These are phyloP conservation scores for Ziziphus jujuba DNA, from an alignment of 306 rosid species.

Conservation along the genomic window DNA sequence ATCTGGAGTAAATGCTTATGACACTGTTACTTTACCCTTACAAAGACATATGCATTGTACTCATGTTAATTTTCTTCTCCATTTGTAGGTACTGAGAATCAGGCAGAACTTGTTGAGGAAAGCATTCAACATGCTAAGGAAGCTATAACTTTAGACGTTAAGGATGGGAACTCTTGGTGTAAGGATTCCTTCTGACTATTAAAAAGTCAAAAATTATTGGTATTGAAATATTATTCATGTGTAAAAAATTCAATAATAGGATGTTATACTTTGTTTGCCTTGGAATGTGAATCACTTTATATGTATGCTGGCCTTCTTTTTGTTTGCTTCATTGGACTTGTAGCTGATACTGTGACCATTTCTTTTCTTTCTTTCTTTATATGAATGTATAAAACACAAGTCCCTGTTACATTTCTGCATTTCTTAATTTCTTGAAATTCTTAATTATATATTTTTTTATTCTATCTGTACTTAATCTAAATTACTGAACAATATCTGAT, in stretches of 20 bases:
- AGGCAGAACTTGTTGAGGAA: slow-evolving; percentile 84
- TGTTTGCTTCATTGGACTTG: not conserved
- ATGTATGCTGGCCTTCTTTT: slow-evolving; percentile 8
- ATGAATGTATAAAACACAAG: not conserved
- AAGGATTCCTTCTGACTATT: slow-evolving; percentile 36
- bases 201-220: not conserved
- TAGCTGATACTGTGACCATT: slow-evolving; percentile 1
- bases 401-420: not conserved
- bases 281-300: not conserved
- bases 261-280: not conserved
- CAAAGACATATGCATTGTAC: slow-evolving; percentile 2
- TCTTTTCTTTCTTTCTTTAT: not conserved
- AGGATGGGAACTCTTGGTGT: slow-evolving; percentile 97
- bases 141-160: slow-evolving; percentile 89
- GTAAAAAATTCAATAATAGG: not conserved
- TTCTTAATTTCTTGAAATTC: not conserved
- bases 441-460: not conserved
- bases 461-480: slow-evolving; percentile 3
- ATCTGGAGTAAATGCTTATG: not conserved
- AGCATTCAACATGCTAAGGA: slow-evolving; percentile 94
- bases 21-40: slow-evolving; percentile 14
- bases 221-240: slow-evolving; percentile 5
- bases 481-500: slow-evolving; percentile 9
- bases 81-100: slow-evolving; percentile 70
- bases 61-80: slow-evolving; percentile 17